Conservation (phyloP, 2,329 filamentous ascomycete species). For the Pseudocercospora fijiensis region DNA sequence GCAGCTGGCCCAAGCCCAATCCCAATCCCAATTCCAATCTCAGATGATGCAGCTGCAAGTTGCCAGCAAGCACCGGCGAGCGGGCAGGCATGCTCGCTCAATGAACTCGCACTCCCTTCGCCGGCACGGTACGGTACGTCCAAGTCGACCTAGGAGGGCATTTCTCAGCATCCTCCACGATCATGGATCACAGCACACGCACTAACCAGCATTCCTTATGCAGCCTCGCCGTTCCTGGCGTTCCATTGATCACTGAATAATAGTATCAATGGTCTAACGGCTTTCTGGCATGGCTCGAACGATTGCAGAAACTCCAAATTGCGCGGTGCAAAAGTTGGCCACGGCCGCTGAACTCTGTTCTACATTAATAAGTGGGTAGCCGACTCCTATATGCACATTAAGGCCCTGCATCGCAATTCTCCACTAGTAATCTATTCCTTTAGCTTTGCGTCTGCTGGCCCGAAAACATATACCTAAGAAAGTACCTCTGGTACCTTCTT, state of each 20-base stretch:
- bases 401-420: constrained; percentile 18
- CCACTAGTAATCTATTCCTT: constrained; percentile 22
- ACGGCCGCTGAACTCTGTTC: constrained; percentile 9
- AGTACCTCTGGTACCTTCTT: constrained; percentile 4
- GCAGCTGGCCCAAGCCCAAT: constrained; percentile 1
- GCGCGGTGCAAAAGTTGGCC: constrained; percentile 8
- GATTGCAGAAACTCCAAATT: constrained; percentile 17
- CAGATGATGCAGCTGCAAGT: neutral
- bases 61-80: neutral
- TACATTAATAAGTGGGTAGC: constrained; percentile 10
- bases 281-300: constrained; percentile 2
- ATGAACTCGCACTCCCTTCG: neutral
- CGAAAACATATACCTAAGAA: constrained; percentile 21
- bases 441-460: constrained; percentile 14
- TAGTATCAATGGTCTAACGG: neutral
- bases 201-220: constrained; percentile 9
- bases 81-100: constrained; percentile 2
- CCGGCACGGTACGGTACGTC: neutral
- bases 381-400: constrained; percentile 18
- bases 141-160: constrained; percentile 6
- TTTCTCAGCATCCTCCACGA: neutral
- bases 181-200: constrained; percentile 11
- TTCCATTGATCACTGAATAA: too few species aligned
- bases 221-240: constrained; percentile 2
- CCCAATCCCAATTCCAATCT: too few species aligned